Evolutionary conservation across 192 early-diverging fungal species (phyloP).

Genomic region (Glomus cerebriforme): DNA sequence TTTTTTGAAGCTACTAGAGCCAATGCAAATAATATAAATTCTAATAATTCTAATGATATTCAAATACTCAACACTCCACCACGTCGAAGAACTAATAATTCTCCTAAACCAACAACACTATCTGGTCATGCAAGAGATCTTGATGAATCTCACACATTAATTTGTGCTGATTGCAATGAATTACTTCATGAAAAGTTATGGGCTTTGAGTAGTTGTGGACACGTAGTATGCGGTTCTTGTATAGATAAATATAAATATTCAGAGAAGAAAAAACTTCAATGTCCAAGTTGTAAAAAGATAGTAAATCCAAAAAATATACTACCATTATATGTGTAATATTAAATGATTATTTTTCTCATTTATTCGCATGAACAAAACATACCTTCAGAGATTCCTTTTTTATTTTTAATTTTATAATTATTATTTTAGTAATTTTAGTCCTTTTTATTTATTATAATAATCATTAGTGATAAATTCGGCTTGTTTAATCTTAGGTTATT

Average conservation of each 20-base stretch:
- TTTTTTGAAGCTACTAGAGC: neutral
- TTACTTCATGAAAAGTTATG: conserved; percentile 14
- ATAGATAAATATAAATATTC: neutral
- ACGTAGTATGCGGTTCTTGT: conserved; percentile 11
- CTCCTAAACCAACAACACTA: neutral
- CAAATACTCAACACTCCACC: neutral
- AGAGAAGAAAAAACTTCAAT: neutral
- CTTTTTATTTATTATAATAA: no score
- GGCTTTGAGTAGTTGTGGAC: conserved; percentile 7
- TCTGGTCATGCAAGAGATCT: neutral
- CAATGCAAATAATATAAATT: neutral
- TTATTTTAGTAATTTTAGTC: neutral
- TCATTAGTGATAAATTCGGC: no score
- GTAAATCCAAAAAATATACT: neutral
- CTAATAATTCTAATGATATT: neutral
- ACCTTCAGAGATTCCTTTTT: neutral
- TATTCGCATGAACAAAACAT: neutral
- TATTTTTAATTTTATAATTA: neutral
- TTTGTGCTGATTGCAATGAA: neutral
- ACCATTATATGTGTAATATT: conserved; percentile 11
- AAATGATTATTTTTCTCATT: neutral
- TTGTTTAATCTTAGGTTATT: neutral
- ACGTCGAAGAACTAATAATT: neutral
- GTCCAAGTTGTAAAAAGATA: neutral
- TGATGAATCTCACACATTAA: neutral